phyloP scores from a whole-genome alignment of 2,329 filamentous ascomycete genomes.

The Fusarium sp. region DNA sequence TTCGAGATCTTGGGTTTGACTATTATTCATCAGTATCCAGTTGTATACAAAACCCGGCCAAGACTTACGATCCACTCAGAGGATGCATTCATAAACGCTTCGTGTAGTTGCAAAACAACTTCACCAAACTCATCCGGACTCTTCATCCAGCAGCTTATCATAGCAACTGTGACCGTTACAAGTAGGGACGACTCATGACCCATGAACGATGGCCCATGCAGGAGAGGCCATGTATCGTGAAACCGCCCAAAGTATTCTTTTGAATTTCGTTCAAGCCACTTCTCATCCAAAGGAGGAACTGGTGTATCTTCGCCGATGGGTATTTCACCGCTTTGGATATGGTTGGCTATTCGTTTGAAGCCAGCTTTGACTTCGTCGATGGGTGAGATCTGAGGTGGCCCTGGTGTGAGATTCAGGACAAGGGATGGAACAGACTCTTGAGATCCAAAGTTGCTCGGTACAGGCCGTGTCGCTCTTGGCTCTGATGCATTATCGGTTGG shows the following conservation, averaged over 20 bases:
- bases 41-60: not conserved
- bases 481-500: conserved; percentile 15
- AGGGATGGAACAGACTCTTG: conserved; percentile 4
- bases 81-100: conserved; percentile 49
- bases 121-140: conserved; percentile 46
- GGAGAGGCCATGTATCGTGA: conserved; percentile 57
- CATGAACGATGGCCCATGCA: conserved; percentile 55
- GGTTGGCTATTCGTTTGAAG: conserved; percentile 18
- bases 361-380: conserved; percentile 25
- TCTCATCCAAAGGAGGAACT: conserved; percentile 19
- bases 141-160: conserved; percentile 57
- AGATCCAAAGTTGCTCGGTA: not conserved
- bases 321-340: conserved; percentile 14
- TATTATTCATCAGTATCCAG: conserved; percentile 9
- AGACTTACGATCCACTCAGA: conserved; percentile 49
- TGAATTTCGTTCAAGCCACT: conserved; percentile 35
- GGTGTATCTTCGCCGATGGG: conserved; percentile 22
- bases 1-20: conserved; percentile 30
- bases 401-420: conserved; percentile 5
- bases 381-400: not conserved
- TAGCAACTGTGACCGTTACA: conserved; percentile 50
- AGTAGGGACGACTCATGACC: conserved; percentile 47
- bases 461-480: not conserved
- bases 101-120: conserved; percentile 50
- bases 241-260: conserved; percentile 56